Conservation (phyloP, 1,284 basidiomycete species). For the Fomitiporia mediterranea region DNA sequence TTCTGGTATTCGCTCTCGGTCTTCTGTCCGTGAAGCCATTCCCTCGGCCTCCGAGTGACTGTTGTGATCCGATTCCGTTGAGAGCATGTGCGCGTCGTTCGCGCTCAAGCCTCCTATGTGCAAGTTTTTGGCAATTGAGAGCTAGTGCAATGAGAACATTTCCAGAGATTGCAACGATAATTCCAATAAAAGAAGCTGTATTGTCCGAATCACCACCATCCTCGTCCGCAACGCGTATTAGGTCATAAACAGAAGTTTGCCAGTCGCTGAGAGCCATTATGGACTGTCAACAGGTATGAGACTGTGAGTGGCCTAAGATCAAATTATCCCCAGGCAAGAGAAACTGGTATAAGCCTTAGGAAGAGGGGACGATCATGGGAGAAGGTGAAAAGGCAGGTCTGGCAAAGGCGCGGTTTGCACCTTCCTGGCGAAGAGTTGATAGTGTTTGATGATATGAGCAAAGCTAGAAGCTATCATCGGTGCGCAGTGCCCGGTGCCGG, state of each 20-base stretch:
- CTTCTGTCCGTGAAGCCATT: background rate
- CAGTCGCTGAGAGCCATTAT: background rate
- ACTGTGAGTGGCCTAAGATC: background rate
- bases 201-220: slow-evolving; percentile 7
- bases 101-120: slow-evolving; percentile 69
- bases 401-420: background rate
- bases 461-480: no score
- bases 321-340: no score
- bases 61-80: background rate
- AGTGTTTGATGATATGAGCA: background rate
- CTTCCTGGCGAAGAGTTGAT: background rate
- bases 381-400: background rate
- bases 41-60: background rate
- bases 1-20: slow-evolving; percentile 3
- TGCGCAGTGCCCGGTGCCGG: no score
- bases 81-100: slow-evolving; percentile 22
- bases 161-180: slow-evolving; percentile 77
- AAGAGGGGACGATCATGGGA: no score
- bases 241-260: background rate
- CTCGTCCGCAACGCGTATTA: background rate
- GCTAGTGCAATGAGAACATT: slow-evolving; percentile 89
- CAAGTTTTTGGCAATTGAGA: slow-evolving; percentile 88
- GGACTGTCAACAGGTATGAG: background rate
- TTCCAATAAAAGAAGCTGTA: slow-evolving; percentile 62
- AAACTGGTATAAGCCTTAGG: no score